Evolutionary conservation across 805 yeast species (phyloP).

Genomic region (Metschnikowia bowlesiae): DNA sequence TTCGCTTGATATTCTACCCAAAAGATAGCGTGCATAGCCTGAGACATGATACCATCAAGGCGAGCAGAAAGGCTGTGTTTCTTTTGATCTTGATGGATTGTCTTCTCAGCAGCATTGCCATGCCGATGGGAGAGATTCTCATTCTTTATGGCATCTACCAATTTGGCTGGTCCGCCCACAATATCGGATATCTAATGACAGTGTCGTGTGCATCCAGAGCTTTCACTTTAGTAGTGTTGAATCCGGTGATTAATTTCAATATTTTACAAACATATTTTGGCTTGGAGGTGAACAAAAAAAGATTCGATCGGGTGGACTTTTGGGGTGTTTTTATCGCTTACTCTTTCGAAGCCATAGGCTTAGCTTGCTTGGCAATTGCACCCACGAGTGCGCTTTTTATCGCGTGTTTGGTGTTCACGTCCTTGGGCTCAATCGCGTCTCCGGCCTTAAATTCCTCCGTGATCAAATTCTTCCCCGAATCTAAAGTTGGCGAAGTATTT

Average conservation of each 20-base stretch:
- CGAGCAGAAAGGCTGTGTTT: constrained; percentile 38
- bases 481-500: constrained; percentile 64
- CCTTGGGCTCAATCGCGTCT: constrained; percentile 35
- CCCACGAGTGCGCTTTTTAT: constrained; percentile 26
- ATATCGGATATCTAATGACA: constrained; percentile 55
- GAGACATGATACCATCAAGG: constrained; percentile 15
- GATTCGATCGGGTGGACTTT: constrained; percentile 53
- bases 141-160: constrained; percentile 50
- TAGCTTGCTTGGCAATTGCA: constrained; percentile 31
- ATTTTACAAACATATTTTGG: constrained; percentile 27
- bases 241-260: constrained; percentile 46
- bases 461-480: constrained; percentile 56
- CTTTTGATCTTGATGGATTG: constrained; percentile 47
- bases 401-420: constrained; percentile 31
- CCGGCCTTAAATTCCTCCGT: constrained; percentile 60
- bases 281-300: constrained; percentile 31
- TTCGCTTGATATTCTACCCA: constrained; percentile 53
- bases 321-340: constrained; percentile 33
- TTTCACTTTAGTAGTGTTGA: constrained; percentile 41
- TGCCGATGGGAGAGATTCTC: constrained; percentile 39
- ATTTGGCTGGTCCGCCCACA: constrained; percentile 51
- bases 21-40: constrained; percentile 25
- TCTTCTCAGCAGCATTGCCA: constrained; percentile 29
- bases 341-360: constrained; percentile 37
- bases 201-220: constrained; percentile 48